A percentile compares a stretch with the other conserved stretches of the same genome.
Evolutionary conservation across 805 yeast genomes (phyloP).

Genomic region (Blastobotrys americana): DNA sequence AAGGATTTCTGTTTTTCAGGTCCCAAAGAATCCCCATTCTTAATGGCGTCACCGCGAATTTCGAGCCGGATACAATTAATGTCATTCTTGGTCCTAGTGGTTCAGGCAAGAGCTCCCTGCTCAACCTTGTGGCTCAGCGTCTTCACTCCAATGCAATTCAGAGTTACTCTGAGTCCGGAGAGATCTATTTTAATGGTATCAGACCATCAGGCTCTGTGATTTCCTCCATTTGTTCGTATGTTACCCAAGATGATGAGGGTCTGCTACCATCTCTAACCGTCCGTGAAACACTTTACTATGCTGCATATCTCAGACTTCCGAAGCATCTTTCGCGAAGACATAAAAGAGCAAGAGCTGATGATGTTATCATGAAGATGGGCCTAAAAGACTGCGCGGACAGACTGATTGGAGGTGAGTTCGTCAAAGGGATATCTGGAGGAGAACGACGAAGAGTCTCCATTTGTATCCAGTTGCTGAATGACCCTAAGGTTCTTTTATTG

Average conservation of each 20-base stretch:
- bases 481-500: constrained; percentile 61
- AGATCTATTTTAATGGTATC: constrained; percentile 38
- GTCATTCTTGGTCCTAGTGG: constrained; percentile 82
- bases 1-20: constrained; percentile 8
- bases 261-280: constrained; percentile 67
- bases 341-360: constrained; percentile 43
- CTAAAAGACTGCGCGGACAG: constrained; percentile 71
- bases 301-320: constrained; percentile 62
- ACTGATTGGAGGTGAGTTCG: constrained; percentile 51
- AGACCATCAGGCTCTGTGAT: constrained; percentile 32
- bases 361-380: constrained; percentile 60
- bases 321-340: constrained; percentile 33
- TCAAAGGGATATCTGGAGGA: constrained; percentile 67
- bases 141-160: constrained; percentile 33
- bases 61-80: constrained; percentile 51
- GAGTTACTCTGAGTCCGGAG: constrained; percentile 36
- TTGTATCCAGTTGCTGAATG: constrained; percentile 67
- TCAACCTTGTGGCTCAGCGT: constrained; percentile 58
- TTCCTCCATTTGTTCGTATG: constrained; percentile 57
- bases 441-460: constrained; percentile 80
- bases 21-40: constrained; percentile 34
- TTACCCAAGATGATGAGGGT: constrained; percentile 73
- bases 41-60: constrained; percentile 42
- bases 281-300: constrained; percentile 63
- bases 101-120: constrained; percentile 64